Evolutionary conservation across 225 moss, liverwort and hornwort species (phyloP).

Genomic region (Neckera pumila): DNA sequence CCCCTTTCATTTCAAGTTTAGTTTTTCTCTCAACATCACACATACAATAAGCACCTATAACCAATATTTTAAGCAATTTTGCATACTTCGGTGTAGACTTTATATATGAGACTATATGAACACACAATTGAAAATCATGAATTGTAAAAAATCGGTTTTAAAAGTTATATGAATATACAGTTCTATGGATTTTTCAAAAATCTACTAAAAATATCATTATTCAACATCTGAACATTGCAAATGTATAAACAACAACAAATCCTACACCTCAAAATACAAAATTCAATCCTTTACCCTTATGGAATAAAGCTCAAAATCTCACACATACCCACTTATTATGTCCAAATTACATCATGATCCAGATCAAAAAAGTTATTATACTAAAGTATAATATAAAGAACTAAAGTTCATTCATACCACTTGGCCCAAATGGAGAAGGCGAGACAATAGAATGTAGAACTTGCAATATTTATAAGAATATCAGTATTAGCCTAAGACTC

Average conservation of each 20-base stretch:
- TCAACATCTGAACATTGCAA: background rate
- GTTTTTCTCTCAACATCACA: rapidly evolving
- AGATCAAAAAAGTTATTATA: background rate
- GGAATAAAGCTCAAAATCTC: rapidly evolving
- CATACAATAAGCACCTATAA: background rate
- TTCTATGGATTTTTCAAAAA: background rate
- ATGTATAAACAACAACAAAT: background rate
- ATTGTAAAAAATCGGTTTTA: background rate
- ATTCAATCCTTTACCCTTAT: background rate
- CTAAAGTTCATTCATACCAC: background rate
- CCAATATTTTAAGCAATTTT: background rate
- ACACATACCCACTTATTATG: rapidly evolving
- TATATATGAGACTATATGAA: no score
- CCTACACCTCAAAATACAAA: background rate
- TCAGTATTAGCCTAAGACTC: no score
- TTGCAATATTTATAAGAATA: background rate
- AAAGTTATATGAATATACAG: background rate
- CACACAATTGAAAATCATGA: rapidly evolving
- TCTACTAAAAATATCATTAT: background rate
- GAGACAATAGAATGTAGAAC: rapidly evolving
- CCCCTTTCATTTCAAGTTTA: background rate
- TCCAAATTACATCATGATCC: rapidly evolving
- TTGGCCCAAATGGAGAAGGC: rapidly evolving
- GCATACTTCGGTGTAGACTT: rapidly evolving
- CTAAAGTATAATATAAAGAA: background rate